A percentile compares a stretch with the other conserved stretches of the same genome.
phyloP scores from a whole-genome alignment of 352 stramenopile genomes.

The Globisporangium iwayamae region DNA sequence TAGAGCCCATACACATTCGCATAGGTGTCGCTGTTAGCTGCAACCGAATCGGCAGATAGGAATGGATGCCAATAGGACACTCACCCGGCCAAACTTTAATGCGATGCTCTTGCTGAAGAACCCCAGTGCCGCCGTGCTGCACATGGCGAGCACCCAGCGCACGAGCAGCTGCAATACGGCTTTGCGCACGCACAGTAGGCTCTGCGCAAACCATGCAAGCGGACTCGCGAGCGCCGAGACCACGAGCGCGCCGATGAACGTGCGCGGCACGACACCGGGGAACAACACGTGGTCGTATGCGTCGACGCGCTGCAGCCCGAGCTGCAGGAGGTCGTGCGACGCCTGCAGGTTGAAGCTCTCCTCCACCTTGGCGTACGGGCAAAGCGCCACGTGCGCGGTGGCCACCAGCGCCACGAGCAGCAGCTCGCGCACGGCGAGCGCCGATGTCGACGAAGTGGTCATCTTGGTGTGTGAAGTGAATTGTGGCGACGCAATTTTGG shows the following conservation, averaged over 20 bases:
- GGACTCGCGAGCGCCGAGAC: conserved; percentile 50
- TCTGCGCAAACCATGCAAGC: conserved; percentile 27
- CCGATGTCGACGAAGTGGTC: conserved; percentile 1
- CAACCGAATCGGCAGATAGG: no score
- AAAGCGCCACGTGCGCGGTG: conserved; percentile 47
- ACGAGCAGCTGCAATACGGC: conserved; percentile 57
- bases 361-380: conserved; percentile 91
- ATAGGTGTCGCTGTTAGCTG: not conserved
- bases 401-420: conserved; percentile 23
- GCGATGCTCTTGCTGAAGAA: conserved; percentile 63
- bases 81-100: conserved; percentile 48
- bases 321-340: conserved; percentile 94
- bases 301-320: conserved; percentile 38
- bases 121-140: conserved; percentile 51
- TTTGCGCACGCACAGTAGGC: conserved; percentile 30
- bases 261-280: conserved; percentile 97
- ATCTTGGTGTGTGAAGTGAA: not conserved
- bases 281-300: conserved; percentile 97
- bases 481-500: not conserved
- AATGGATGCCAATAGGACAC: not conserved
- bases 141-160: conserved; percentile 54
- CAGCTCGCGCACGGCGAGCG: not conserved
- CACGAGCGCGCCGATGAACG: conserved; percentile 91
- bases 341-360: conserved; percentile 99
- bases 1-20: not conserved